Evolutionary conservation across 768 basidiomycete genomes (phyloP).

Genomic region (Lepiota subincarnata): DNA sequence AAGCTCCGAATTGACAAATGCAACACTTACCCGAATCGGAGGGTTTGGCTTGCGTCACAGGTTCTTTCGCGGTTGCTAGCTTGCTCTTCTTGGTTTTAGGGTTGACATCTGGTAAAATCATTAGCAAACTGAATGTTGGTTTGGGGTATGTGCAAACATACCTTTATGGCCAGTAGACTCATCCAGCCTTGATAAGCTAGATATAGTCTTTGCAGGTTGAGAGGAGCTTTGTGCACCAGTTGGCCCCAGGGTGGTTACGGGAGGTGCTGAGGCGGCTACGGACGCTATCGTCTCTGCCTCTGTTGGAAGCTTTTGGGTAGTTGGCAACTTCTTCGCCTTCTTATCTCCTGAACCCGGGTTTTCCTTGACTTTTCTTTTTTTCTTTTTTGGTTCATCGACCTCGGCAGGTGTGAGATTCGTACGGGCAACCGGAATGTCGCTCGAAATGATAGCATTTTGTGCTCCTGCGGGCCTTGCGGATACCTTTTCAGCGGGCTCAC

Average conservation of each 20-base stretch:
- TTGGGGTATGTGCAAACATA: background rate
- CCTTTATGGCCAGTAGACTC: background rate
- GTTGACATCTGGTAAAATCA: background rate
- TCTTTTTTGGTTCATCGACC: conserved; percentile 11
- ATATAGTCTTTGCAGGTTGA: too few relatives aligned
- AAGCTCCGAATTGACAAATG: background rate
- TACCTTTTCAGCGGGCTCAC: background rate
- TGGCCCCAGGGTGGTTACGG: background rate
- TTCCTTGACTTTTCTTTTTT: conserved; percentile 16
- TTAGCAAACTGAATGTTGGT: background rate
- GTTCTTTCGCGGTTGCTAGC: background rate
- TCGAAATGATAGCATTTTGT: background rate
- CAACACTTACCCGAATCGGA: background rate
- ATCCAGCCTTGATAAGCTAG: background rate
- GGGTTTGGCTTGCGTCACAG: background rate
- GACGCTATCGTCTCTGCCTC: background rate
- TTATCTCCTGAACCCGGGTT: background rate
- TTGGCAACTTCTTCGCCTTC: conserved; percentile 8
- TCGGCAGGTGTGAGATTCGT: background rate
- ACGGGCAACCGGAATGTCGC: background rate
- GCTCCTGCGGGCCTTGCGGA: background rate
- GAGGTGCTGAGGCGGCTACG: background rate
- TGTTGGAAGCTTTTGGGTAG: conserved; percentile 5
- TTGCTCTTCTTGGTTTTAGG: background rate
- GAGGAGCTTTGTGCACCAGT: too few relatives aligned